Evolutionary conservation across 2,329 filamentous ascomycete species (phyloP).

Genomic region (Metarhizium anisopliae): DNA sequence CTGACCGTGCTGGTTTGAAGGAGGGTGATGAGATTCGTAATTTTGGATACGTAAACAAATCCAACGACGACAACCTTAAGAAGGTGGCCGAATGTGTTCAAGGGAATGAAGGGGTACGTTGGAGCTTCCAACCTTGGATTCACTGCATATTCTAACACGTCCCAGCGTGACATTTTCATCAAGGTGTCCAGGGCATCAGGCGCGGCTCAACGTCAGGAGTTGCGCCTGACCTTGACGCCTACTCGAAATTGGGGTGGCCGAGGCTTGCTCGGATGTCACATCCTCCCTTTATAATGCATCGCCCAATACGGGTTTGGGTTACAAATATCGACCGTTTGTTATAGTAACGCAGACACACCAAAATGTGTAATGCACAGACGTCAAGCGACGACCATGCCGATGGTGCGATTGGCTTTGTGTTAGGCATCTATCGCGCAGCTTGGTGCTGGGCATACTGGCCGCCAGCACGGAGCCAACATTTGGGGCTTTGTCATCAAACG

Average conservation of each 20-base stretch:
- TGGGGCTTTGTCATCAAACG: slow-evolving; percentile 2
- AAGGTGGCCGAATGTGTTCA: slow-evolving; percentile 87
- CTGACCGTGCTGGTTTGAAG: slow-evolving; percentile 71
- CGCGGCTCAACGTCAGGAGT: slow-evolving; percentile 38
- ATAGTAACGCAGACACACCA: not conserved
- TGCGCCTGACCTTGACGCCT: slow-evolving; percentile 67
- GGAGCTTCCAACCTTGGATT: not conserved
- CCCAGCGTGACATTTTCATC: slow-evolving; percentile 60
- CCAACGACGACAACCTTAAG: slow-evolving; percentile 77
- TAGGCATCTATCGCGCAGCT: not conserved
- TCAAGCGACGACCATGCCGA: not conserved
- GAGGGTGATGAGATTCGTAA: slow-evolving; percentile 71
- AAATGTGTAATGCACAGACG: not conserved
- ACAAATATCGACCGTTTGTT: not conserved
- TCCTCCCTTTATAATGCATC: slow-evolving; percentile 57
- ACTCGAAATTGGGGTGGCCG: slow-evolving; percentile 80
- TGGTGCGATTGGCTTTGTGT: not conserved
- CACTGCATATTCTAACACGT: slow-evolving; percentile 14
- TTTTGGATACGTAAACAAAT: slow-evolving; percentile 76
- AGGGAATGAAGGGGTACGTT: slow-evolving; percentile 77
- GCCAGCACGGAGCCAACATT: not conserved
- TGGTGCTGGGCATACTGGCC: not conserved
- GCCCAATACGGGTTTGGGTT: not conserved
- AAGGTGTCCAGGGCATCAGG: slow-evolving; percentile 47
- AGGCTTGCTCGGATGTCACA: slow-evolving; percentile 83